Base-by-base conservation (phyloP, 75 land plant genomes). In the Gnetum montanum region DNA sequence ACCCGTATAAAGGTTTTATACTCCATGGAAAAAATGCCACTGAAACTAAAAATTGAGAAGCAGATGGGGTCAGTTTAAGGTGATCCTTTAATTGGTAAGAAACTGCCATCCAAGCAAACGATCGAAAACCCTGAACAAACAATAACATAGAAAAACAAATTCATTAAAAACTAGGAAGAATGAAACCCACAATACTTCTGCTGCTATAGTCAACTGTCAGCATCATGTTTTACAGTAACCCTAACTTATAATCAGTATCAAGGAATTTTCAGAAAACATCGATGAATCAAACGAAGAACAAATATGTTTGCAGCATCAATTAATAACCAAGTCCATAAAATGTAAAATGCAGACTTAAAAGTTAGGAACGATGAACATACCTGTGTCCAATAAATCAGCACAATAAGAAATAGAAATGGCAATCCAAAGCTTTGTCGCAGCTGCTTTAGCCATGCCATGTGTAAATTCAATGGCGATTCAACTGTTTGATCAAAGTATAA, bases 81-180 rank as follows among this genome's bases (percentile, higher is more conserved):
- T 53, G 36, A 54, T 90, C 90, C 60, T 90, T 90, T 55, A 90
- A 58, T 52, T 76, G 81, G 54, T 85, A 82, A 31, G 84, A 85
- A 60, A 90, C 72, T 46, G 75, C 82, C 53, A 76, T 82, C 90
- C 86, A 90, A 18, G 81, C 81, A 62, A 90, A 82, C 1, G 96
- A 76, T 65, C 79, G 68, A 49, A 90, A 90, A 26, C 90, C 86
- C 90, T 90, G 61, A 40, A 57, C 25, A 27, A 48, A 26, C 37
- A 15, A n/a, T n/a, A n/a, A n/a, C n/a, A n/a, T n/a, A n/a, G n/a
- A n/a, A n/a, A n/a, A n/a, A n/a, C n/a, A n/a, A n/a, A n/a, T n/a
- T n/a, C n/a, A n/a, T n/a, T n/a, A n/a, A n/a, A n/a, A n/a, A n/a
- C n/a, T n/a, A n/a, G n/a, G n/a, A n/a, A n/a, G n/a, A n/a, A n/a